A percentile compares a stretch with the other conserved stretches of the same genome.
Conservation (phyloP, 129 eudicot genomes). For the Scalesia atractyloides region DNA sequence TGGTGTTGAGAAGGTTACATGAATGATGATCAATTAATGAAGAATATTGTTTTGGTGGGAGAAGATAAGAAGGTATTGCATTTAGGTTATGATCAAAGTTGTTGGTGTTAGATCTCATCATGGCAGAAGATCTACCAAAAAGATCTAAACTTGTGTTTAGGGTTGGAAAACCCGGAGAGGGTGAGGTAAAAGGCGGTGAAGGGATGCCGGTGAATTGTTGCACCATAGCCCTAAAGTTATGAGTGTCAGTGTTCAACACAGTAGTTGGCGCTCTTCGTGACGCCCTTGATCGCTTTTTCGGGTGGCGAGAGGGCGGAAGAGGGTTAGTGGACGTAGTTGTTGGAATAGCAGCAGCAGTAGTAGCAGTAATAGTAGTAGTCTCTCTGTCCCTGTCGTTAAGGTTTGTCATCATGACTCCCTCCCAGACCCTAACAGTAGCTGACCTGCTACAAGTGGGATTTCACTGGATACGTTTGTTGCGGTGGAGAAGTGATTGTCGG, state of each 20-base stretch:
- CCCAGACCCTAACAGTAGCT: too few species aligned
- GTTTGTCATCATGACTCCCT: too few species aligned
- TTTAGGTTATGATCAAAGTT: constrained; percentile 32
- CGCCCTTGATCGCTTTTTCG: constrained; percentile 83
- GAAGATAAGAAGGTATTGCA: constrained; percentile 49
- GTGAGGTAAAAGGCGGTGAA: constrained; percentile 54
- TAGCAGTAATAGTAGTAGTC: too few species aligned
- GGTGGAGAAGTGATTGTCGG: constrained; percentile 19
- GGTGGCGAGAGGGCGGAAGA: constrained; percentile 43
- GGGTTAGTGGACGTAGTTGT: constrained; percentile 19
- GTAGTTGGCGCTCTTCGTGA: constrained; percentile 89
- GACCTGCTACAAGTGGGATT: too few species aligned
- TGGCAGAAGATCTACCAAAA: constrained; percentile 47
- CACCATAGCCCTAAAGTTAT: constrained; percentile 92
- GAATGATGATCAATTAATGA: constrained; percentile 20
- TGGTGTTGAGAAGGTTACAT: constrained; percentile 15
- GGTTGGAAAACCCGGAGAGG: constrained; percentile 39
- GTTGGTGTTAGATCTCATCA: constrained; percentile 43
- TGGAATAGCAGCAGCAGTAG: neutral
- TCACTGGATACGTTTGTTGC: neutral
- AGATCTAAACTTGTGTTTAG: constrained; percentile 48
- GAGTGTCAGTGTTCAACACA: constrained; percentile 75
- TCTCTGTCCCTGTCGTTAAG: too few species aligned
- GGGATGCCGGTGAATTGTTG: constrained; percentile 94
- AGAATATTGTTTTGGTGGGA: constrained; percentile 47